phyloP scores from a whole-genome alignment of 75 land plant genomes.

The Adiantum capillusveneris region DNA sequence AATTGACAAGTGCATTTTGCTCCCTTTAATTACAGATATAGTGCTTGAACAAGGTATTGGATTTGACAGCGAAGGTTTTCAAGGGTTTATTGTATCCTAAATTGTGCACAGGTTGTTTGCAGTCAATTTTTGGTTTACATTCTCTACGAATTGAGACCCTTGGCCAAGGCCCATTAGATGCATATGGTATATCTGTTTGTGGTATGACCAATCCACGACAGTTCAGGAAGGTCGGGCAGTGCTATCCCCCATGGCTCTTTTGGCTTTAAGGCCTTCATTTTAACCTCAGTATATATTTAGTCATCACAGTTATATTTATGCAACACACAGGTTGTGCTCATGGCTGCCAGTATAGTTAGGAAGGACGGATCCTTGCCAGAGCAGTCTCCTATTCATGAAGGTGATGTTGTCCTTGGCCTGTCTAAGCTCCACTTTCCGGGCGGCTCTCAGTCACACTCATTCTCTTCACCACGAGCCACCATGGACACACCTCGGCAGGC shows the following conservation, averaged over 20 bases:
- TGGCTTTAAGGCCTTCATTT: no score
- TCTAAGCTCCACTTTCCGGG: no score
- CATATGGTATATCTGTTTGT: slow-evolving; percentile 60
- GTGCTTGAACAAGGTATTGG: slow-evolving; percentile 69
- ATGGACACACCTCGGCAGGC: no score
- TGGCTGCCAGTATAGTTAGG: slow-evolving; percentile 1
- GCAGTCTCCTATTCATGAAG: no score
- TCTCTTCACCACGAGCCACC: no score
- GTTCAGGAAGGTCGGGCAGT: slow-evolving; percentile 46
- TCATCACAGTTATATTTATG: neutral
- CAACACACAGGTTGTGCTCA: slow-evolving; percentile 7
- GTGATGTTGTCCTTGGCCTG: no score
- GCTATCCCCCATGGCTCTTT: no score
- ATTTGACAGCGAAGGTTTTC: neutral
- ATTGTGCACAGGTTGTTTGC: slow-evolving; percentile 54
- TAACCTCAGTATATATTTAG: no score
- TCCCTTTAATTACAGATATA: slow-evolving; percentile 55
- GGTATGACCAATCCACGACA: slow-evolving; percentile 53
- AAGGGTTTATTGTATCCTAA: neutral
- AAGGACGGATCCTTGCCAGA: neutral
- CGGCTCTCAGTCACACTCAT: no score
- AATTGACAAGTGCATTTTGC: slow-evolving; percentile 49
- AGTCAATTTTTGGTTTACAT: slow-evolving; percentile 60
- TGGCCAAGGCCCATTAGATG: slow-evolving; percentile 52
- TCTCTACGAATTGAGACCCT: slow-evolving; percentile 55